These are phyloP conservation scores for Poterioochromonas sp. DNA, from an alignment of 352 stramenopile genomes.

Conservation along the genomic window DNA sequence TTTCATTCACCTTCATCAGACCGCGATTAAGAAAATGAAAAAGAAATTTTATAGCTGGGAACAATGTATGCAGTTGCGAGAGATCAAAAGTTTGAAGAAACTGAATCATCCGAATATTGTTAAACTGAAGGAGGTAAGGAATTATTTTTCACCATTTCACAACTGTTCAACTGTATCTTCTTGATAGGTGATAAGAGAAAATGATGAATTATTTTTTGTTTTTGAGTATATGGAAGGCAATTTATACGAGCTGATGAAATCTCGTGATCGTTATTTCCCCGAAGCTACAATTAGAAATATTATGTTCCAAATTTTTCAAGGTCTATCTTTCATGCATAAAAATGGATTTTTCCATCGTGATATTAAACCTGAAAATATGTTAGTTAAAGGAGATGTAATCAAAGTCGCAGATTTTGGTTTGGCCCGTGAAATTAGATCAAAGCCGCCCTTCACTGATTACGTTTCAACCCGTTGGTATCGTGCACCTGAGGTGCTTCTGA, in stretches of 20 bases:
- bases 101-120: slow-evolving; percentile 95
- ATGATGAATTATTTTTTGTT: slow-evolving; percentile 93
- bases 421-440: slow-evolving; percentile 78
- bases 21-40: slow-evolving; percentile 94
- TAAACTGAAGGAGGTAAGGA: slow-evolving; percentile 77
- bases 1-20: slow-evolving; percentile 47
- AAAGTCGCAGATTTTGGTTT: slow-evolving; percentile 98
- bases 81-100: slow-evolving; percentile 79
- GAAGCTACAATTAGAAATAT: slow-evolving; percentile 90
- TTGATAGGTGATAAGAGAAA: slow-evolving; percentile 81
- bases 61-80: slow-evolving; percentile 89
- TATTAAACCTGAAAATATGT: slow-evolving; percentile 95
- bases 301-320: slow-evolving; percentile 94
- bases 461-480: slow-evolving; percentile 97
- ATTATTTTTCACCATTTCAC: not conserved
- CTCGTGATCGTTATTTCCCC: slow-evolving; percentile 50
- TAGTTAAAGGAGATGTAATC: slow-evolving; percentile 82
- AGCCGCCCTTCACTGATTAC: slow-evolving; percentile 90
- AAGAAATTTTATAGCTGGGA: slow-evolving; percentile 92
- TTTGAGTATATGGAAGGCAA: slow-evolving; percentile 99
- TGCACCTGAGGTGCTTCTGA: slow-evolving; percentile 89
- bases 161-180: not conserved
- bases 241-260: slow-evolving; percentile 93
- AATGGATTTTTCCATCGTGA: slow-evolving; percentile 96
- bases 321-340: slow-evolving; percentile 93